phyloP scores from a whole-genome alignment of 2,329 filamentous ascomycete species.

The Exophiala sp. region DNA sequence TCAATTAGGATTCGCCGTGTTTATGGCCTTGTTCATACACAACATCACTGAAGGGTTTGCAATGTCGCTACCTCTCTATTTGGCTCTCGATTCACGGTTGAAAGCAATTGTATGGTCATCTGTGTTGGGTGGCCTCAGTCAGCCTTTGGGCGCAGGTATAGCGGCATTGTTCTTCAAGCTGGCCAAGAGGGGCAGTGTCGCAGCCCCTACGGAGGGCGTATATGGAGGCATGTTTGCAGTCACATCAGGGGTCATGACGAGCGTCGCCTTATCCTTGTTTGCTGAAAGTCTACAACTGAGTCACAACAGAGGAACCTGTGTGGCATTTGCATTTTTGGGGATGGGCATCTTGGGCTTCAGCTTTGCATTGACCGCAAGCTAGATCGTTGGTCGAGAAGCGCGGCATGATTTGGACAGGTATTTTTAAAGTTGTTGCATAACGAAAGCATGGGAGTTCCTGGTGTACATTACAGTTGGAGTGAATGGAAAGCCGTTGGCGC shows the following conservation, averaged over 20 bases:
- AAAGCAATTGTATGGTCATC: conserved; percentile 83
- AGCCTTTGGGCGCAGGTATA: conserved; percentile 79
- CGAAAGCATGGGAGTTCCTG: too few species aligned
- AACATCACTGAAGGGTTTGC: conserved; percentile 98
- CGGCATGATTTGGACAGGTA: too few species aligned
- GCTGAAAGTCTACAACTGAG: conserved; percentile 80
- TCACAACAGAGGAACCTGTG: conserved; percentile 72
- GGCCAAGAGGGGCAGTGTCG: conserved; percentile 49
- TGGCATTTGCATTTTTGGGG: conserved; percentile 73
- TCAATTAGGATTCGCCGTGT: conserved; percentile 81
- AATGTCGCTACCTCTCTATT: conserved; percentile 86
- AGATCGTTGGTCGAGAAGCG: neutral
- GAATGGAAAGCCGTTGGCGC: too few species aligned
- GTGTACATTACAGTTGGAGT: too few species aligned
- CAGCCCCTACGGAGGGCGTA: conserved; percentile 51
- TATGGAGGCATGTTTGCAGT: conserved; percentile 71
- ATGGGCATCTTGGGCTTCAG: conserved; percentile 86
- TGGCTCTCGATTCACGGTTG: conserved; percentile 75
- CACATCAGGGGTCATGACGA: conserved; percentile 93
- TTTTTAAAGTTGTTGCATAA: too few species aligned
- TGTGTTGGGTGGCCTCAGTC: conserved; percentile 77
- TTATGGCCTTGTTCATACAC: conserved; percentile 94
- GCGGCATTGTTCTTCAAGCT: conserved; percentile 84
- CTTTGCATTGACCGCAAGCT: conserved; percentile 69
- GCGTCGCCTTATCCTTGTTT: conserved; percentile 84